Percentiles rank a stretch among this genome's conserved stretches.
These are phyloP conservation scores for Lyophyllum semitale DNA, from an alignment of 768 basidiomycete species.

Conservation along the genomic window DNA sequence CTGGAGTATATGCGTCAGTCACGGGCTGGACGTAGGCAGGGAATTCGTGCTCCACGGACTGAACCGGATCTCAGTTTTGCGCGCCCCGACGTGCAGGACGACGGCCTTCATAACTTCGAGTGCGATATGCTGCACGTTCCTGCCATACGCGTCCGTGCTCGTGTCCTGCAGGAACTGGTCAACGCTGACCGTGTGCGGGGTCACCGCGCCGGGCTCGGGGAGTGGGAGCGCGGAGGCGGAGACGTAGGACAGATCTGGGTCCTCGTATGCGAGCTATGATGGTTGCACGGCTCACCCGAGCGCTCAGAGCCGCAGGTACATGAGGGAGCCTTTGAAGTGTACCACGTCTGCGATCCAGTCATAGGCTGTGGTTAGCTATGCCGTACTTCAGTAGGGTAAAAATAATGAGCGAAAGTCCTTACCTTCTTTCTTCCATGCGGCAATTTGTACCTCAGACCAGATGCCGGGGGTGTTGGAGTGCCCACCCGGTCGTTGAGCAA, in stretches of 20 bases:
- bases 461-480: conserved; percentile 59
- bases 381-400: neutral
- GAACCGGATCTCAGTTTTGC: conserved; percentile 55
- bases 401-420: conserved; percentile 12
- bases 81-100: conserved; percentile 49
- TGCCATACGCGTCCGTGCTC: conserved; percentile 68
- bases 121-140: conserved; percentile 58
- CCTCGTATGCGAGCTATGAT: conserved; percentile 35
- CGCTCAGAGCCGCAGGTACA: conserved; percentile 62
- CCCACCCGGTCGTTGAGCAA: conserved; percentile 53
- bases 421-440: conserved; percentile 59
- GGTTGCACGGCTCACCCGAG: conserved; percentile 44
- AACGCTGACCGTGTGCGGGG: conserved; percentile 45
- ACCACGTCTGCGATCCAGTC: conserved; percentile 37
- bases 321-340: conserved; percentile 47
- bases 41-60: conserved; percentile 52
- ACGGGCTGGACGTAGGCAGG: neutral
- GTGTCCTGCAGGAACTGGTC: conserved; percentile 66
- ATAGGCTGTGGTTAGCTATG: neutral
- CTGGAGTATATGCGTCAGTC: conserved; percentile 10
- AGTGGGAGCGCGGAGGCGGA: conserved; percentile 33
- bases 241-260: conserved; percentile 31
- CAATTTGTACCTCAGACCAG: conserved; percentile 61
- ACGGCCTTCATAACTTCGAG: conserved; percentile 58
- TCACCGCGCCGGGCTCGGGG: conserved; percentile 10